phyloP scores from a whole-genome alignment of 169 alveolate genomes.

The Babesia bigemina region DNA sequence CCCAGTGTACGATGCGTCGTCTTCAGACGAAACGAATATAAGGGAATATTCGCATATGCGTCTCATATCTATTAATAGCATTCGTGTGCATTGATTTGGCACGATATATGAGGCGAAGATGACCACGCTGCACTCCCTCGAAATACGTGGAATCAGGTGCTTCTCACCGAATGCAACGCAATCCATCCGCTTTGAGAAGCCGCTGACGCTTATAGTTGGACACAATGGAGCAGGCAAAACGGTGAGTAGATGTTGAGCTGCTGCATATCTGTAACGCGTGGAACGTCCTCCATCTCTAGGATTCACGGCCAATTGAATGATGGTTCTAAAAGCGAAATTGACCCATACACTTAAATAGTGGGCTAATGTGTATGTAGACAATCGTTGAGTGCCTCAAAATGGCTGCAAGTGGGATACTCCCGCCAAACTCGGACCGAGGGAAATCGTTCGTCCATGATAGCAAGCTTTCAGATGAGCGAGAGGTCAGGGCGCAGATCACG shows the following conservation, averaged over 20 bases:
- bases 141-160: slow-evolving; percentile 95
- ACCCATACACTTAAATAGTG: no score
- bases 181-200: slow-evolving; percentile 90
- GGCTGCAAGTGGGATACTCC: slow-evolving; percentile 94
- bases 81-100: no score
- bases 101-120: slow-evolving; percentile 49
- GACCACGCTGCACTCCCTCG: slow-evolving; percentile 93
- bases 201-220: slow-evolving; percentile 96
- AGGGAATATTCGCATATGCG: no score
- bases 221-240: slow-evolving; percentile 99
- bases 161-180: slow-evolving; percentile 91
- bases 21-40: no score
- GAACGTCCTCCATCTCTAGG: no score
- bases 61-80: no score
- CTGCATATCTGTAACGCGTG: neutral
- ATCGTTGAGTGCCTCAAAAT: slow-evolving; percentile 93
- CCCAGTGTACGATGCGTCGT: no score
- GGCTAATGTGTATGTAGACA: slow-evolving; percentile 74
- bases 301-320: no score
- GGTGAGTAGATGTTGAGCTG: slow-evolving; percentile 56
- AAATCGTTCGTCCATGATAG: slow-evolving; percentile 94
- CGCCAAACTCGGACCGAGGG: slow-evolving; percentile 95
- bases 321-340: no score
- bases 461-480: slow-evolving; percentile 81
- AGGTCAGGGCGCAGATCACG: slow-evolving; percentile 88